Evolutionary conservation across 306 rosid genomes (phyloP), one percentile per base, ranked within the genome.

Genomic region (Fragaria vesca): DNA sequence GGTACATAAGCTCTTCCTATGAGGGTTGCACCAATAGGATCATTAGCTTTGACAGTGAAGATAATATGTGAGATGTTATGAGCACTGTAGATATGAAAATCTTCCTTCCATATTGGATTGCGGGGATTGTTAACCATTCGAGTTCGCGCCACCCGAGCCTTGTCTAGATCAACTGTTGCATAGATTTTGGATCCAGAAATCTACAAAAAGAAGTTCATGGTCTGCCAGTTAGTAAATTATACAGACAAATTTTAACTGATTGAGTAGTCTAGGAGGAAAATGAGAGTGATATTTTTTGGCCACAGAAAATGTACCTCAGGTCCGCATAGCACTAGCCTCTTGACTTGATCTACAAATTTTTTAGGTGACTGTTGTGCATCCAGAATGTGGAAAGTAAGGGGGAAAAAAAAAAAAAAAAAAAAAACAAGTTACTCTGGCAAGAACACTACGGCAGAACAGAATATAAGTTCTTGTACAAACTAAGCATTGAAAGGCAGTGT

Each of bases 121-220:
- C 71, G 57, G 20, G 90, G 78, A 24, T 83, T 75, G 48, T 84
- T 71, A 17, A 91, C 50, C 85, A 81, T 81, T 74, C 87, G 81
- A 0, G 96, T 95, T 12, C 85, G 57, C 2, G 83, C 91, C 20
- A 86, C 91, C 45, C 96, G 82, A 4, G 93, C 93, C 74, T 83
- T 91, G 18, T 87, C 99, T 47, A 93, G 82, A 88, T 95, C 97
- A 51, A 95, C 85, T 48, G 96, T 86, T 77, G 99, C 96, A 81
- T 95, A 91, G 36, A 91, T 85, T 79, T 87, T 82, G 12, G 90
- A 78, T 36, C 93, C 97, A 54, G 83, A 85, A 74, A 91, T 83
- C 97, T 95, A 61, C 82, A 73, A 78, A 38, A 63, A 24, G 20
- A 57, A 6, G 3, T 72, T 58, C 67, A 60, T 55, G 52, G 69